Evolutionary conservation across 2,329 filamentous ascomycete species (phyloP).

Genomic region (Shiraia bambusicola): DNA sequence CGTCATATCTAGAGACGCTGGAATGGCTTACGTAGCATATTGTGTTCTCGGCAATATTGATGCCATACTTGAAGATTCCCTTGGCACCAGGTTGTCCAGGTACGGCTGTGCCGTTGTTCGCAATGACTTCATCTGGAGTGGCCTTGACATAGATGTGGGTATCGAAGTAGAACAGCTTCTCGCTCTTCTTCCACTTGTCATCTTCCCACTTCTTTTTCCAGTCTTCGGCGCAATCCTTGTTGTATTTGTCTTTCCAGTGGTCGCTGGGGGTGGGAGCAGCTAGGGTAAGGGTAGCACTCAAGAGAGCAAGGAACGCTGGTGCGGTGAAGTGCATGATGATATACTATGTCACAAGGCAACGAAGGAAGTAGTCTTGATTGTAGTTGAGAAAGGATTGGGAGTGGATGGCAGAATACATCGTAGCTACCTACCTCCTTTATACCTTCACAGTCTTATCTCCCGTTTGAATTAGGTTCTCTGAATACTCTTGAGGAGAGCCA

Average conservation of each 20-base stretch:
- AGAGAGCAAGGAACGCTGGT: conserved; percentile 19
- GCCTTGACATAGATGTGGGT: conserved; percentile 53
- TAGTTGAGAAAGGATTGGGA: conserved; percentile 5
- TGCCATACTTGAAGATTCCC: conserved; percentile 56
- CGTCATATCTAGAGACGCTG: background rate
- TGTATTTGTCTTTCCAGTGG: conserved; percentile 11
- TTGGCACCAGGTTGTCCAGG: conserved; percentile 49
- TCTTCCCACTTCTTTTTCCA: conserved; percentile 27
- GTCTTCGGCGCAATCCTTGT: conserved; percentile 22
- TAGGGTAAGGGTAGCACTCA: conserved; percentile 21
- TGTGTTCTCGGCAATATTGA: conserved; percentile 51
- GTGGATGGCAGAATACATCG: background rate
- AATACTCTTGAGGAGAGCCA: background rate
- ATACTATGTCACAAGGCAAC: background rate
- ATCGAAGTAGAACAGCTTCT: conserved; percentile 48
- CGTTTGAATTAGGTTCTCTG: background rate
- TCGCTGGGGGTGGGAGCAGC: conserved; percentile 18
- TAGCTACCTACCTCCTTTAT: conserved; percentile 15
- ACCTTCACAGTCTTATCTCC: conserved; percentile 11
- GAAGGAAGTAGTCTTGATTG: background rate
- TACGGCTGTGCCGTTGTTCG: conserved; percentile 40
- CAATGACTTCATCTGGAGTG: conserved; percentile 54
- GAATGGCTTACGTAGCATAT: conserved; percentile 44
- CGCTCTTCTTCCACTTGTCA: conserved; percentile 25
- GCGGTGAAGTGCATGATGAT: conserved; percentile 26